Base-by-base conservation (phyloP, 2,329 filamentous ascomycete species). In the Aspergillus fumigatus region DNA sequence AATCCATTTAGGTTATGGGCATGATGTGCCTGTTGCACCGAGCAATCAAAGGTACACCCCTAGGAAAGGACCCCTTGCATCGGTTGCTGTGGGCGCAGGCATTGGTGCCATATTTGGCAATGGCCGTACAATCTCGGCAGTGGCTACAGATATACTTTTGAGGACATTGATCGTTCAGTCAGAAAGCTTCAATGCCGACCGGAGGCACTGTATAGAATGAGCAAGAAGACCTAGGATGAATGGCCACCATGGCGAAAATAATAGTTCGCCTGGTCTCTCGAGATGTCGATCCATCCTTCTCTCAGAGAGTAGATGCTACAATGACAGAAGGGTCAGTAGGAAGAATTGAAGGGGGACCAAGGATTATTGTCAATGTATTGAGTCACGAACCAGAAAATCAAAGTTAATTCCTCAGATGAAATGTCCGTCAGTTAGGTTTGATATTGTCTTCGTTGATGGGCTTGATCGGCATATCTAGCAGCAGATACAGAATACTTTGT, bases 21-120 rank as follows among this genome's bases (percentile, higher is more conserved):
- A 55, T 52, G 59, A 53, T 52, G 48, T 41, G 51, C 55, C 48
- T 52, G 65, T 63, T 65, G 62, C 59, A 57, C 61, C 54, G 61
- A 67, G 67, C 66, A 68, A 65, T 62, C 65, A 56, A 68, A 62
- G 57, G 40, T 27, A 41, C 38, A 51, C 57, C 66, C 59, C 66
- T 67, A 63, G 64, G 52, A 48, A 59, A 55, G 54, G 32, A 40
- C 61, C 67, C 67, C 67, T 70, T 70, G 67, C 67, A 54, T 69
- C 38, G 53, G 59, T 63, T 61, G 61, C 57, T 62, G 60, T 59
- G 54, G 61, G 59, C 51, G 58, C 54, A 51, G 41, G 48, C 50
- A 50, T 54, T 54, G 53, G 59, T 51, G 43, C 59, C 62, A 68
- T 68, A 55, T 54, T 65, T 66, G 54, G 49, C 48, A 56, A 60